Evolutionary conservation across 768 basidiomycete genomes (phyloP).

Genomic region (Gelatoporia subvermispora): DNA sequence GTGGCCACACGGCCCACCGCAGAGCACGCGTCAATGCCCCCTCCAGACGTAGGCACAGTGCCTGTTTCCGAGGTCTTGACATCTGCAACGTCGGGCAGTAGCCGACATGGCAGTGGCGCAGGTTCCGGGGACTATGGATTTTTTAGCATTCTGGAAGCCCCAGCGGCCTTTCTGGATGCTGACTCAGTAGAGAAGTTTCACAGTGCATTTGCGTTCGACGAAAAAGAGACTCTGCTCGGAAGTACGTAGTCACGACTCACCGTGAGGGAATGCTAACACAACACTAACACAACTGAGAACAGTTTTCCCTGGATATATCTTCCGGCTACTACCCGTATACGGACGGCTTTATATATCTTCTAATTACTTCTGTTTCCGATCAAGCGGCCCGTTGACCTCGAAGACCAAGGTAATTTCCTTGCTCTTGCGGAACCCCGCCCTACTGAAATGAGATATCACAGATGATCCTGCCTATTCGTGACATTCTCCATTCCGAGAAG

Average conservation of each 20-base stretch:
- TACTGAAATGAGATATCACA: constrained; percentile 25
- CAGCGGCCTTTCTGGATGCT: constrained; percentile 54
- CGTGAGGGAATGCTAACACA: no score
- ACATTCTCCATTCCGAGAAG: constrained; percentile 80
- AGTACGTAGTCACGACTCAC: no score
- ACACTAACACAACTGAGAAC: constrained; percentile 5
- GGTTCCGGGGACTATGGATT: constrained; percentile 57
- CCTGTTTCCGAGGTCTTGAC: constrained; percentile 62
- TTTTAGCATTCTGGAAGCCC: constrained; percentile 76
- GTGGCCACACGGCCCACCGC: constrained; percentile 5
- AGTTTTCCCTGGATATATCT: constrained; percentile 93
- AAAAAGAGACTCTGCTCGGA: constrained; percentile 81
- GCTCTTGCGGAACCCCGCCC: no score
- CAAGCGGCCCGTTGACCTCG: constrained; percentile 69
- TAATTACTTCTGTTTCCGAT: constrained; percentile 93
- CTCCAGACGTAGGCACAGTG: constrained; percentile 24
- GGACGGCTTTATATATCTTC: constrained; percentile 90
- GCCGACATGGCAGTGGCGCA: constrained; percentile 26
- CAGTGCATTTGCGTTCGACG: constrained; percentile 78
- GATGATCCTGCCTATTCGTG: constrained; percentile 94
- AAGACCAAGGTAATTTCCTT: constrained; percentile 67
- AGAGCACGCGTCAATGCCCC: constrained; percentile 17
- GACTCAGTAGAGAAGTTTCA: constrained; percentile 75
- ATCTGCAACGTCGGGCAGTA: constrained; percentile 25
- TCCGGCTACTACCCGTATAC: constrained; percentile 81